A percentile compares a stretch with the other conserved stretches of the same genome.
Evolutionary conservation across 257 asterid species (phyloP).

Genomic region (Lycium barbarum): DNA sequence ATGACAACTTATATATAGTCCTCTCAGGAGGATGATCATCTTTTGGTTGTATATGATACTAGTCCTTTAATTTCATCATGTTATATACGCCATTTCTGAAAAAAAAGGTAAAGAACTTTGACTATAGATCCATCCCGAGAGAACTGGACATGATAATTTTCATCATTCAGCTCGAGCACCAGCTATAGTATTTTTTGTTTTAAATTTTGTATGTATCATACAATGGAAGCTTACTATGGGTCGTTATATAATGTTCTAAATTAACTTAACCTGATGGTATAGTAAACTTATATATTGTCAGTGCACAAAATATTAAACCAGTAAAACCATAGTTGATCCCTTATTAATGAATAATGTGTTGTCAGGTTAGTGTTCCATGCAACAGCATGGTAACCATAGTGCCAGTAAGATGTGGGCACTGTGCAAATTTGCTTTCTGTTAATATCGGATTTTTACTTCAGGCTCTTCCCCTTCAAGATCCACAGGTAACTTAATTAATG

Average conservation of each 20-base stretch:
- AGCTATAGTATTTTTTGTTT: no score
- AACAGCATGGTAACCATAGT: constrained; percentile 53
- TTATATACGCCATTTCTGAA: not conserved
- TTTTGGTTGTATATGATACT: not conserved
- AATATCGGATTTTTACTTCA: constrained; percentile 46
- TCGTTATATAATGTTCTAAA: not conserved
- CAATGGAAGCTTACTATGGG: not conserved
- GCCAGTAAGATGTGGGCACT: constrained; percentile 68
- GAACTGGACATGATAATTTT: not conserved
- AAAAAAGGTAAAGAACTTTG: not conserved
- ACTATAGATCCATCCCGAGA: not conserved
- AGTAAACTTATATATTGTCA: not conserved
- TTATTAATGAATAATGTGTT: not conserved
- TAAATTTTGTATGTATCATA: no score
- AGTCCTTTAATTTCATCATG: no score
- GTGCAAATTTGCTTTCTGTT: constrained; percentile 57
- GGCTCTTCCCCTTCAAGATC: constrained; percentile 32
- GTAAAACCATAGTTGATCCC: not conserved
- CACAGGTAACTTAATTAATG: not conserved
- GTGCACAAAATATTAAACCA: no score
- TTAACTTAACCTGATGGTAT: not conserved
- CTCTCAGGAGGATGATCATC: not conserved
- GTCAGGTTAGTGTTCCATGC: constrained; percentile 69
- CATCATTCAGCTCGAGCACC: not conserved
- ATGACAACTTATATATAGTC: not conserved